Evolutionary conservation across 306 rosid species (phyloP), one percentile per base, ranked within the genome.

Genomic region (Ormosia emarginata): DNA sequence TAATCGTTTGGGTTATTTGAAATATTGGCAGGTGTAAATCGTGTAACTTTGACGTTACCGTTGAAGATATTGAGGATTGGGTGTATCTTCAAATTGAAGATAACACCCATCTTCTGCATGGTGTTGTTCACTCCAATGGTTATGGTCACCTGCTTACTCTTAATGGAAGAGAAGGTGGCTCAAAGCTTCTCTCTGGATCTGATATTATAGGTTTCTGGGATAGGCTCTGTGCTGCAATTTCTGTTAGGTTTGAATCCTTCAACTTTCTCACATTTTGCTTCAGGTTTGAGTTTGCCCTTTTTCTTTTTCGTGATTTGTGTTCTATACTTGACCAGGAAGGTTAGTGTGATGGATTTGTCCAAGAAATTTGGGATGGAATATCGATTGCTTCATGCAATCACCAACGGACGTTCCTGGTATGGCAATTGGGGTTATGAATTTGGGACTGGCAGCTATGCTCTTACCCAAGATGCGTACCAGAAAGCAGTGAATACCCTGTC

Each of bases 381-480:
- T 79, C 87, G 94, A 13, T 36, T 92, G 79, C 86, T 92, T 74
- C 90, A 90, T 81, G 87, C 93, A 36, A 62, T 92, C 53, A 85
- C 88, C 55, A 66, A 83, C 0, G 92, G 92, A 0, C 81, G 52
- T 36, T 86, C 93, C 0, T 92, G 97, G 97, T 92, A 89, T 71
- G 94, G 97, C 7, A 82, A 87, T 66, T 92, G 97, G 97, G 93
- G 90, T 65, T 92, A 92, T 79, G 83, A 87, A 57, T 92, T 90
- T 88, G 92, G 93, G 2, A 82, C 87, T 6, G 97, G 97, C 10
- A 81, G 94, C 79, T 92, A 92, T 83, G 97, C 91, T 39, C 89
- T 90, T 41, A 92, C 94, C 1, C 86, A 83, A 40, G 86, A 90
- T 14, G 87, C 81, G 0, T 92, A 92, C 85, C 81, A 69, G 58